Evolutionary conservation across 495 filamentous ascomycete genomes (phyloP).

Genomic region (Daldinia bambusicola): DNA sequence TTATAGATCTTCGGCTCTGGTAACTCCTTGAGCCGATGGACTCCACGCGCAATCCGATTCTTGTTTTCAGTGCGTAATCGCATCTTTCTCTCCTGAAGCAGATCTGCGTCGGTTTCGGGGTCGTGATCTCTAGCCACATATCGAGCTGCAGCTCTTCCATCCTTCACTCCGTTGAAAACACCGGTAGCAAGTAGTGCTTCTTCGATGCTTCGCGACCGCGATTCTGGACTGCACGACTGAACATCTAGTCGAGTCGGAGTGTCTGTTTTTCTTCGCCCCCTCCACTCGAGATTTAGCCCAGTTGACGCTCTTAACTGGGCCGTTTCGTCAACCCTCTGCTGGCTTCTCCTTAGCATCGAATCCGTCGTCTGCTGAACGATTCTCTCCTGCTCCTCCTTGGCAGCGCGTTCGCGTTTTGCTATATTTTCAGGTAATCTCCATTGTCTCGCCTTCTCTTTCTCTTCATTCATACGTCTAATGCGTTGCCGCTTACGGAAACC

Average conservation of each 20-base stretch:
- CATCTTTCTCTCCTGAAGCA: constrained; percentile 24
- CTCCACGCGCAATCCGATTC: constrained; percentile 38
- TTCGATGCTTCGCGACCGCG: constrained; percentile 44
- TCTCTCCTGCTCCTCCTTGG: constrained; percentile 38
- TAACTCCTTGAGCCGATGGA: constrained; percentile 38
- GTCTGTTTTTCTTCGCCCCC: not conserved
- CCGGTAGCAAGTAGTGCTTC: constrained; percentile 57
- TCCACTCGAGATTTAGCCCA: constrained; percentile 10
- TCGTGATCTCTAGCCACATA: constrained; percentile 40
- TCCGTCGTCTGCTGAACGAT: constrained; percentile 40
- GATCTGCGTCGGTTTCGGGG: constrained; percentile 3
- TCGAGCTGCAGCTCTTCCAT: constrained; percentile 50
- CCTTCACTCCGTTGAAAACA: constrained; percentile 51
- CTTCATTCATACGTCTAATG: constrained; percentile 45
- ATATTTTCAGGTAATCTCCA: constrained; percentile 42
- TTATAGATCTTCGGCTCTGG: constrained; percentile 35
- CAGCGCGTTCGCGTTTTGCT: constrained; percentile 44
- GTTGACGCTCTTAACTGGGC: constrained; percentile 35
- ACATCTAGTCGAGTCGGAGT: not conserved
- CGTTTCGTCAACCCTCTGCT: constrained; percentile 20
- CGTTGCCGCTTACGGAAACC: constrained; percentile 52
- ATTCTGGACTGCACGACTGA: constrained; percentile 10
- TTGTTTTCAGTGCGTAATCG: constrained; percentile 42
- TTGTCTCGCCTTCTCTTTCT: constrained; percentile 50
- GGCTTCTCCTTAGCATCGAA: constrained; percentile 33